Percentiles rank a stretch among this genome's conserved stretches.
These are phyloP conservation scores for Flaveria ramosissima DNA, from an alignment of 129 eudicot species.

Conservation along the genomic window DNA sequence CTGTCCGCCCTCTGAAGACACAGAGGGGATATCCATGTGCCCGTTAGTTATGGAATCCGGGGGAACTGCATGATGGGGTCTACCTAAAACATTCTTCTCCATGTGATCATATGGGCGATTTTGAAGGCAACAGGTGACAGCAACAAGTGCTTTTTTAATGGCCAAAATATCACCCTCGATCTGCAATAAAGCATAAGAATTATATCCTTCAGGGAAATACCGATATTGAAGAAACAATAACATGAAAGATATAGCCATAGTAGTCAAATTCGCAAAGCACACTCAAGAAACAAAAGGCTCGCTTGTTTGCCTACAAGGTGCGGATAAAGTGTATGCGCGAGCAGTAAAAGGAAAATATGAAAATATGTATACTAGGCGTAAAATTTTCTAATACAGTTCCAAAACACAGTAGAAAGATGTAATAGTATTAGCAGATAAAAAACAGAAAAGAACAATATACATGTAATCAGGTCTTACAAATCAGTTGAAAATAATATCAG, in stretches of 20 bases:
- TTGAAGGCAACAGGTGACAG: conserved; percentile 70
- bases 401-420: background rate
- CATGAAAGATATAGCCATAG: conserved; percentile 2
- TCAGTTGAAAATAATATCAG: background rate
- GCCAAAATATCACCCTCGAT: conserved; percentile 69
- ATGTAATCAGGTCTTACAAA: background rate
- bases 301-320: background rate
- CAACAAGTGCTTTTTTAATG: conserved; percentile 75
- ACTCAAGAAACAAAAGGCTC: background rate
- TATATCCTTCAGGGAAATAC: background rate
- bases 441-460: background rate
- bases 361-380: background rate
- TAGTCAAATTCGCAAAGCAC: background rate
- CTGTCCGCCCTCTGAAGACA: conserved; percentile 39
- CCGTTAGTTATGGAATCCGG: conserved; percentile 39
- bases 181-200: conserved; percentile 41
- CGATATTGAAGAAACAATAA: background rate
- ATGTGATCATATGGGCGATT: conserved; percentile 50
- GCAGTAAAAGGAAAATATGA: background rate
- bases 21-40: conserved; percentile 31
- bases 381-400: background rate
- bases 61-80: conserved; percentile 40
- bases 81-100: conserved; percentile 29
- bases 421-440: background rate
- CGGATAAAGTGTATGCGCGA: background rate